Evolutionary conservation across 176 grass and related monocot genomes (phyloP), one percentile per base, ranked within the genome.

Genomic region (Paspalum vaginatum): DNA sequence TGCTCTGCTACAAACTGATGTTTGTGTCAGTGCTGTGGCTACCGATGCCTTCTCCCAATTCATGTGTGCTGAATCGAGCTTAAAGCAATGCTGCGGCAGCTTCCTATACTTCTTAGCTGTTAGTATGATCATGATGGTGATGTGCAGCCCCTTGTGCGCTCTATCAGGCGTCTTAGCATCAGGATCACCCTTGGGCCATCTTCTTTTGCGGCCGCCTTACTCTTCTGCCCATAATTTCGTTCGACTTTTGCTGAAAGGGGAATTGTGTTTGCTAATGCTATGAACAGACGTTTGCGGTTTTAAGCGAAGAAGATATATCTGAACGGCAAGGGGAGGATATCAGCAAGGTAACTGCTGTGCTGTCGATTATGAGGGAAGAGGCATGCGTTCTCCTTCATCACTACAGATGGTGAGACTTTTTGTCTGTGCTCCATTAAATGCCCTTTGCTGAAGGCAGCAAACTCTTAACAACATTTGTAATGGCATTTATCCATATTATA

Each of bases 331-430:
- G 81, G 59, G 92, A 94, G 78, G 92, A 92, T 71, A 92, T 94
- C 69, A 76, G 52, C 60, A 80, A 92, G 38, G 80, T 92, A 71
- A 61, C 86, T 73, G 9, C 73, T 12, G 70, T 98, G 74, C 79
- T 98, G 43, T 85, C 71, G 3, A 98, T 98, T 49, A 15, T 52
- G 61, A 91, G 54, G 52, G 88, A 87, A 76, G 85, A 84, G 78
- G 92, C 92, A 22, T 92, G 55, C 43, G 87, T 91, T 50, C 92
- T 98, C 56, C 91, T 98, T 61, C 88, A 83, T 40, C 85, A 98
- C 68, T 94, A 85, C 15, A 89, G 87, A 70, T 98, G 95, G 95
- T 98, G 11, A 80, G 94, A 83, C 27, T 89, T 26, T 75, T 68
- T 59, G 13, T 41, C 75, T 46, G 18, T 45, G 25, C 57, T 46